These are phyloP conservation scores for Lolium perenne DNA, from an alignment of 176 grass and related monocot species.

Conservation along the genomic window DNA sequence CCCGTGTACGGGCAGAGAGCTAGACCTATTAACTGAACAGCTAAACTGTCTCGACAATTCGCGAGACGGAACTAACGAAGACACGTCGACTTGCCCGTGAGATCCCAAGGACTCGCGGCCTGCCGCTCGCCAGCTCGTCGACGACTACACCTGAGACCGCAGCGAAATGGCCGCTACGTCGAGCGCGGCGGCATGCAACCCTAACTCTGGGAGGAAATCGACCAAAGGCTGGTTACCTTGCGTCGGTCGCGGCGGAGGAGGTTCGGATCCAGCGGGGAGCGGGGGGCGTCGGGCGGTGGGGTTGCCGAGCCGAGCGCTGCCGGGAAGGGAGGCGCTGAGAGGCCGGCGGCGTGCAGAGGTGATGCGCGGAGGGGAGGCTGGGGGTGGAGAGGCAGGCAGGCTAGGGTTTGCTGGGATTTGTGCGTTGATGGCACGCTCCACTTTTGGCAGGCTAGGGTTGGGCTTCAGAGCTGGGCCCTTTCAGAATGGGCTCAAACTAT, in stretches of 20 bases:
- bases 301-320: neutral
- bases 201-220: neutral
- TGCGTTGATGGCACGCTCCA: neutral
- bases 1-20: neutral
- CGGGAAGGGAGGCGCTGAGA: neutral
- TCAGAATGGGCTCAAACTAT: neutral
- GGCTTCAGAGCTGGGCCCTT: neutral
- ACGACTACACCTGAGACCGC: neutral
- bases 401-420: constrained; percentile 18
- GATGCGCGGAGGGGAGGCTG: constrained; percentile 9
- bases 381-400: neutral
- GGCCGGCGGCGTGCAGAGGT: constrained; percentile 6
- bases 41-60: neutral
- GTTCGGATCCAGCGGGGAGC: neutral
- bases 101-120: neutral
- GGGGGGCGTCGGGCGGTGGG: neutral
- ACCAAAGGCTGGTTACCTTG: constrained; percentile 3
- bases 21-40: neutral
- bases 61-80: neutral
- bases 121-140: neutral
- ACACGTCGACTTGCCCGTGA: neutral
- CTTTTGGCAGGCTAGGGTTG: constrained; percentile 33
- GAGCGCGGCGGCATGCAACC: neutral
- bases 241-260: neutral
- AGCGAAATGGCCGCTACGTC: neutral